Evolutionary conservation across 2,329 filamentous ascomycete species (phyloP), one percentile per base, ranked within the genome.

Genomic region (Pseudogymnoascus destructans): DNA sequence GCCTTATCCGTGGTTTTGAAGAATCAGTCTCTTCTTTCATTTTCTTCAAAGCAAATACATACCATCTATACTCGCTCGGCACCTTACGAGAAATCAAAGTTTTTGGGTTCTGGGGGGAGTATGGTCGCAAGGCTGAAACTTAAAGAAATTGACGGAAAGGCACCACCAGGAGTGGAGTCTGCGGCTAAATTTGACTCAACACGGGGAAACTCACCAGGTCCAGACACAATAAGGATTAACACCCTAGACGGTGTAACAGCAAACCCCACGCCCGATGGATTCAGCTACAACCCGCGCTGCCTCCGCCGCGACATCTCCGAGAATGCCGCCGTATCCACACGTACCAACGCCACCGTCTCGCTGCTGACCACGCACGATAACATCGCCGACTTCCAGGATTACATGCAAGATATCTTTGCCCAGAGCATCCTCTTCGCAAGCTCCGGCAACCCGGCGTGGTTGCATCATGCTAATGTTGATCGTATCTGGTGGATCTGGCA

Each of bases 401-500:
- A 64, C 42, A 75, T 78, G 73, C 74, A 77, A 64, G 71, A 71
- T 5, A 68, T 73, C 57, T 69, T 67, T 59, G 63, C 61, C 36
- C 65, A 60, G 11, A 67, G 66, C 40, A 66, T 64, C 38, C 65
- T 70, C 61, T 72, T 71, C 61, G 70, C 73, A 46, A 73, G 73
- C 8, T 71, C 75, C 0, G 68, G 72, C 3, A 75, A 77, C 59
- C 75, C 75, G 1, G 72, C 65, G 1, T 76, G 70, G 60, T 63
- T 75, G 7, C 74, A 77, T 61, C 75, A 77, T 58, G 73, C 67
- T 0, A 70, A 74, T 62, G 71, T 78, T 57, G 75, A 78, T 60
- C 69, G 75, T 10, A 67, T 74, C 52, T 76, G 74, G 65, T 76
- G 73, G 65, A 73, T 77, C 62, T 77, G 75, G 74, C 74, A 77